Evolutionary conservation across 495 filamentous ascomycete genomes (phyloP).

Genomic region (Aspergillus bridgeri): DNA sequence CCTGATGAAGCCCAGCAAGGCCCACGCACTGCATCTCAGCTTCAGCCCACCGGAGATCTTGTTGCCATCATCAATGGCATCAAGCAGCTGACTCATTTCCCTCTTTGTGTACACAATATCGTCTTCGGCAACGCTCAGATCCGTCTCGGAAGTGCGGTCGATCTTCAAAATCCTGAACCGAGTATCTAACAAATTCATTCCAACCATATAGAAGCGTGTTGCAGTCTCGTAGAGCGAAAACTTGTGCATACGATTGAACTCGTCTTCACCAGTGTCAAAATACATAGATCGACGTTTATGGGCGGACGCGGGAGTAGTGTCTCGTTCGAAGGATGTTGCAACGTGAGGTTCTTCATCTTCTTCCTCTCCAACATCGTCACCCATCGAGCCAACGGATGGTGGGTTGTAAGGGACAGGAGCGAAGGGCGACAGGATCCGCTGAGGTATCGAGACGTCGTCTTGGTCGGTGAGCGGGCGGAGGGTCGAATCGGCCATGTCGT

Average conservation of each 20-base stretch:
- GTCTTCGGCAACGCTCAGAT: constrained; percentile 84
- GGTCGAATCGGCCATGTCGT: constrained; percentile 12
- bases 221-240: constrained; percentile 95
- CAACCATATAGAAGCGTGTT: constrained; percentile 88
- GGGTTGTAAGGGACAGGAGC: constrained; percentile 24
- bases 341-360: constrained; percentile 43
- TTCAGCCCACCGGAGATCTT: constrained; percentile 87
- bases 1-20: constrained; percentile 87
- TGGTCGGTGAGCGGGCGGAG: constrained; percentile 9
- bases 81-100: constrained; percentile 88
- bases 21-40: constrained; percentile 88
- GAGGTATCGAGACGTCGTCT: constrained; percentile 15
- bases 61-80: constrained; percentile 95
- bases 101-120: constrained; percentile 89
- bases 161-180: constrained; percentile 92
- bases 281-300: constrained; percentile 45
- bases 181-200: constrained; percentile 81
- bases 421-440: constrained; percentile 19
- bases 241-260: constrained; percentile 85
- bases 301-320: constrained; percentile 33
- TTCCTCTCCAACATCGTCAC: constrained; percentile 28
- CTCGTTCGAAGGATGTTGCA: constrained; percentile 44
- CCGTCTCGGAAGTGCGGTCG: constrained; percentile 79
- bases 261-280: constrained; percentile 62
- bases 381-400: constrained; percentile 20